Evolutionary conservation across 2,329 filamentous ascomycete species (phyloP), one percentile per base, ranked within the genome.

Genomic region (Diplodia sapinea): DNA sequence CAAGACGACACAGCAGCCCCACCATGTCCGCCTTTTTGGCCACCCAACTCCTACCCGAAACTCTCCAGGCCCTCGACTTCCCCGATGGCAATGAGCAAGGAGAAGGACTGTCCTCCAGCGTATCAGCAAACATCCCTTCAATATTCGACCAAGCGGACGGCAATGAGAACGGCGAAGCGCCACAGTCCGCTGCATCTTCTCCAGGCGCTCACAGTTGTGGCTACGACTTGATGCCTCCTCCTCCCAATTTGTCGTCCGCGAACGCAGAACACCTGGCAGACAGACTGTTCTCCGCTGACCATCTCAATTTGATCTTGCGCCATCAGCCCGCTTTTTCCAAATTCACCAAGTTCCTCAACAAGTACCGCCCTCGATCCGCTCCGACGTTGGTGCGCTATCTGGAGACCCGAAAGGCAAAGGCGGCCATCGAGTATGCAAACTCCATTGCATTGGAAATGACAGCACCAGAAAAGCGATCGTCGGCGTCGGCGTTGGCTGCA

Each of bases 371-470:
- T 2, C 79, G 83, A 23, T 90, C 88, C 0, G 82, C 90, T 4
- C 85, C 88, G 0, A 80, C 90, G 11, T 79, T 92, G 15, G 84
- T 87, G 17, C 90, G 91, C 76, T 92, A 91, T 70, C 80, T 92
- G 1, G 88, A 91, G 71, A 84, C 88, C 0, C 78, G 87, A 67
- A 93, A 92, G 74, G 89, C 89, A 0, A 77, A 91, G 8, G 86
- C 86, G 70, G 89, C 90, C 1, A 86, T 92, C 50, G 81, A 84
- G 20, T 92, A 92, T 72, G 86, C 88, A 20, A 91, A 92, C 75
- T 84, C 88, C 0, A 82, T 92, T 63, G 83, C 87, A 1, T 83
- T 85, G 57, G 82, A 86, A 2, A 56, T 66, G 66, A 68, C 65
- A 13, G 73, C 72, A 9, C 77, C 80, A 1, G 87, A 86, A 0